Base-by-base conservation (phyloP, 176 grass and related monocot genomes). In the Musa schizocarpa region DNA sequence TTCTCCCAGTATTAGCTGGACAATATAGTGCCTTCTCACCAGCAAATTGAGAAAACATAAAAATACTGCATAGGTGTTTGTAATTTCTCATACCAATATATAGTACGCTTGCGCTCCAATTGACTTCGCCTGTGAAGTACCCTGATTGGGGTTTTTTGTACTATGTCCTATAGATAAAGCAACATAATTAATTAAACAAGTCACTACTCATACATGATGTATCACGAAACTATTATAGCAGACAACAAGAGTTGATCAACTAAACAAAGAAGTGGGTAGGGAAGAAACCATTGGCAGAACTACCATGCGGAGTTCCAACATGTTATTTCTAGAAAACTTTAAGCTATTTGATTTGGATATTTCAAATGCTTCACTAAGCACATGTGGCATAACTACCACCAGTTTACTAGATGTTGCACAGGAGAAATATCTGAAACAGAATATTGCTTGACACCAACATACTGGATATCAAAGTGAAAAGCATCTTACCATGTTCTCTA, bases 121-220 rank as follows among this genome's bases (percentile, higher is more conserved):
- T 88, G 90, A 77, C 90, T 93, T 83, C 94, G 85, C 58, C 94
- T 86, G 71, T 97, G 94, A 84, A 97, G 85, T 54, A 93, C 90
- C 81, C 94, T 90, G 67, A 97, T 64, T 26, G 90, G 94, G 50
- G 94, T 97, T 80, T 83, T 98, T 51, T 98, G 94, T 72, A 83
- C 48, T 69, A 98, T 89, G 54, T 98, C 94, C 90, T 98, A 82
- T 20, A 88, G 34, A 43, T 3, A 72, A 82, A 64, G 34, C 11
- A 72, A 68, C 2, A 58, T 22, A 76, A 76, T 70, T 81, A 34
- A 68, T 68, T 62, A 74, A 73, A 24, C 27, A 80, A 52, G 24
- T 63, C 2, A 72, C 1, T 22, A 1, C 19, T 14, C 9, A 73
- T 26, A 52, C 7, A 27, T 9, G 34, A 26, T 6, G 12, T 54